Evolutionary conservation across 2,329 filamentous ascomycete genomes (phyloP).

Genomic region (Dryadomyces quercus-mongolicae): DNA sequence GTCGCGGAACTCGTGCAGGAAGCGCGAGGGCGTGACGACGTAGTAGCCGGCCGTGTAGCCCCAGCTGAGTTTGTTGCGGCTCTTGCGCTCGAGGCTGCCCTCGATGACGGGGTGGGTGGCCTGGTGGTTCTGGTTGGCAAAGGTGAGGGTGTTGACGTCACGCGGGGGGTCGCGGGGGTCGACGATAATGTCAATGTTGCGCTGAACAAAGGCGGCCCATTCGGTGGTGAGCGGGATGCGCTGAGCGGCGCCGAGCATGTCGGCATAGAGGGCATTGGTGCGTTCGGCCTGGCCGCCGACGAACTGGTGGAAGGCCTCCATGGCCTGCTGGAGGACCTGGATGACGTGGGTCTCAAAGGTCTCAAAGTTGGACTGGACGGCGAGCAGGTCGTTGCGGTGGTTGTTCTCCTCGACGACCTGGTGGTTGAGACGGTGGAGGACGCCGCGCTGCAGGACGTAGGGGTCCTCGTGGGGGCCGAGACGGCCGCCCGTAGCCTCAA

Average conservation of each 20-base stretch:
- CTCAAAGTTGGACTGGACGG: conserved; percentile 82
- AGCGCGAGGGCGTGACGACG: conserved; percentile 78
- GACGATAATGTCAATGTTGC: conserved; percentile 61
- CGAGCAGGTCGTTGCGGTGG: conserved; percentile 80
- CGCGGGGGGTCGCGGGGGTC: conserved; percentile 66
- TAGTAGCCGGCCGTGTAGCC: conserved; percentile 77
- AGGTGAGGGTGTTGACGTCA: conserved; percentile 59
- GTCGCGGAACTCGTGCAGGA: conserved; percentile 92
- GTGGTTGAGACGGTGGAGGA: conserved; percentile 74
- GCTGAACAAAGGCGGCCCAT: conserved; percentile 73
- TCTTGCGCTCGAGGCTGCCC: conserved; percentile 81
- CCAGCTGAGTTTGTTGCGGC: conserved; percentile 67
- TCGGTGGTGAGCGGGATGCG: conserved; percentile 76
- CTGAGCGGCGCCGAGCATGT: conserved; percentile 69
- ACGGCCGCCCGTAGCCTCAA: conserved; percentile 62
- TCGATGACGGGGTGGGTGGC: conserved; percentile 76
- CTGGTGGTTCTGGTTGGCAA: conserved; percentile 79
- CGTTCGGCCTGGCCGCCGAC: conserved; percentile 72
- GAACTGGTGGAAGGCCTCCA: conserved; percentile 74
- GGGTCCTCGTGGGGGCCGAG: conserved; percentile 68
- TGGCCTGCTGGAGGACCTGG: conserved; percentile 66
- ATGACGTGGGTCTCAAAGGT: conserved; percentile 81
- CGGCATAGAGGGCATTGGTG: conserved; percentile 67
- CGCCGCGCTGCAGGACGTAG: conserved; percentile 72
- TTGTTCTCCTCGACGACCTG: conserved; percentile 95